phyloP scores from a whole-genome alignment of 345 rosid genomes.

The Citrus medica region DNA sequence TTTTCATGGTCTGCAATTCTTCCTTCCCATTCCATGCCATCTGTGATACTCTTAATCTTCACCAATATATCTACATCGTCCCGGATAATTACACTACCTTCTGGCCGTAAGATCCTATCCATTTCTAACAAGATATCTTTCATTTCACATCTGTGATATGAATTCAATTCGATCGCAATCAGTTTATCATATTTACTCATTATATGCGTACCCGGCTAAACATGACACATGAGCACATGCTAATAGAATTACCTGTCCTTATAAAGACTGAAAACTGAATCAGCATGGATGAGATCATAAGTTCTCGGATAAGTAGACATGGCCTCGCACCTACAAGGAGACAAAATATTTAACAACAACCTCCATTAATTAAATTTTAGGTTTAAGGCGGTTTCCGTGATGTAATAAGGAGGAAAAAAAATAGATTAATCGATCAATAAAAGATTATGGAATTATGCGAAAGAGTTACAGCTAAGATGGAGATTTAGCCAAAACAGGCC shows the following conservation, averaged over 20 bases:
- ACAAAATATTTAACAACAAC: not conserved
- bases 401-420: not conserved
- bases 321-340: slow-evolving; percentile 59
- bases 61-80: slow-evolving; percentile 81
- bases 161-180: not conserved
- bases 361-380: no score
- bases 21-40: slow-evolving; percentile 76
- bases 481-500: not conserved
- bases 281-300: slow-evolving; percentile 83
- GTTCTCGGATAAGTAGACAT: slow-evolving; percentile 99
- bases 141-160: slow-evolving; percentile 58
- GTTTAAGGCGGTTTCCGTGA: not conserved
- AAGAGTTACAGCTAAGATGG: not conserved
- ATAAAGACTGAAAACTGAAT: slow-evolving; percentile 69
- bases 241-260: slow-evolving; percentile 36
- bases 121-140: slow-evolving; percentile 76
- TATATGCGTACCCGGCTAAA: not conserved
- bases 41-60: slow-evolving; percentile 53
- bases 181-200: no score
- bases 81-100: slow-evolving; percentile 74
- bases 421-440: no score
- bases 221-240: not conserved
- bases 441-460: not conserved
- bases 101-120: slow-evolving; percentile 85
- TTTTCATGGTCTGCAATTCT: slow-evolving; percentile 78